Evolutionary conservation across 2,329 filamentous ascomycete genomes (phyloP), one percentile per base, ranked within the genome.

Genomic region (Penicillium sp.): DNA sequence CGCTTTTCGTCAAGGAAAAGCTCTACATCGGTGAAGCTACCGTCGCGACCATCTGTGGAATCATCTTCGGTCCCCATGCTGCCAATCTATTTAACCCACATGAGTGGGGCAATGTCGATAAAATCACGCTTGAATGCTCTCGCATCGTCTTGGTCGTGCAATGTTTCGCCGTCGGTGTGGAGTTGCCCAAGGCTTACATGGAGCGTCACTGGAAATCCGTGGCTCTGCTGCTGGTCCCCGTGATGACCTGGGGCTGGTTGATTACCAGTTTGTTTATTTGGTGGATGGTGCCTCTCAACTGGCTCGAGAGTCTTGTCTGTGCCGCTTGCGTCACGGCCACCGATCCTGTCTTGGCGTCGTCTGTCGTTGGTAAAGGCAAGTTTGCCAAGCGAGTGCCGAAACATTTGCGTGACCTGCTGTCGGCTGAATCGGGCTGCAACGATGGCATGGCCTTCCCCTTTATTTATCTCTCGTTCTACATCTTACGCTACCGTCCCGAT

Each of bases 361-460:
- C 92, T 11, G 92, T 98, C 37, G 92, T 98, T 35, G 92, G 92
- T 62, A 98, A 96, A 70, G 92, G 92, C 56, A 98, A 98, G 66
- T 98, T 98, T 57, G 90, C 92, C 23, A 95, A 95, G 69, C 81
- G 92, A 47, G 88, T 98, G 3, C 92, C 92, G 14, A 96, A 95
- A 71, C 92, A 98, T 80, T 71, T 98, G 68, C 79, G 92, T 73
- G 92, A 98, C 67, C 62, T 98, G 35, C 73, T 98, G 9, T 98
- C 92, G 3, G 89, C 89, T 39, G 92, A 98, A 67, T 98, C 92
- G 6, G 92, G 92, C 18, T 98, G 92, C 69, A 98, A 98, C 74
- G 92, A 98, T 63, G 92, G 92, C 67, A 98, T 98, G 92, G 92
- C 92, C 1, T 98, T 98, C 59, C 92, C 92, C 0, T 98, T 98